A percentile compares a stretch with the other conserved stretches of the same genome.
These are phyloP conservation scores for Metschnikowia kofuensis DNA, from an alignment of 805 yeast genomes.

Conservation along the genomic window DNA sequence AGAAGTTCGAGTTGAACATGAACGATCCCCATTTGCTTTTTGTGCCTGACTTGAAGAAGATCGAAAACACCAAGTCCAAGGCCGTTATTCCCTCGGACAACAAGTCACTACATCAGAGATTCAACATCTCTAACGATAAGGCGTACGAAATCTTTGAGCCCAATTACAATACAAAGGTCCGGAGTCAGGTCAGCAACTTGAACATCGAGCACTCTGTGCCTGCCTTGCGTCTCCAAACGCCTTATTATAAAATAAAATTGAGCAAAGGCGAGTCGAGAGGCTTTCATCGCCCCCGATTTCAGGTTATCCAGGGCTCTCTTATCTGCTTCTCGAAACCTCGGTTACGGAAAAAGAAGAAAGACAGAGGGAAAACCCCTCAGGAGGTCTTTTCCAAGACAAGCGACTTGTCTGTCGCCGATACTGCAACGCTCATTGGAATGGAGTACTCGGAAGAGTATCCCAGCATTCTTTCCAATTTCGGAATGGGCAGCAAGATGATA, in stretches of 20 bases:
- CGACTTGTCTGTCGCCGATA: conserved; percentile 82
- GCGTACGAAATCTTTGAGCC: conserved; percentile 79
- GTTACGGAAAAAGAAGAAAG: conserved; percentile 81
- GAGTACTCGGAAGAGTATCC: conserved; percentile 94
- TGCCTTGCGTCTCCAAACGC: conserved; percentile 82
- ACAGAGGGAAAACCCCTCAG: conserved; percentile 74
- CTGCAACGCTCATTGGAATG: conserved; percentile 70
- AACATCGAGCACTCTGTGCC: conserved; percentile 90
- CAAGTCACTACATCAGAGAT: conserved; percentile 53
- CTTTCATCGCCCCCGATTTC: conserved; percentile 77
- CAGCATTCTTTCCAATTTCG: conserved; percentile 75
- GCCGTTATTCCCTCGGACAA: conserved; percentile 54
- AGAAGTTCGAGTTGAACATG: conserved; percentile 63
- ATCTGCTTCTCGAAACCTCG: conserved; percentile 75
- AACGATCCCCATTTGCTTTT: conserved; percentile 83
- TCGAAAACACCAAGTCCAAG: conserved; percentile 19
- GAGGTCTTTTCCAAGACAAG: conserved; percentile 69
- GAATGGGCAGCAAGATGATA: conserved; percentile 93
- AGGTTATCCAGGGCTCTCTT: conserved; percentile 71
- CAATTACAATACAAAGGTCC: conserved; percentile 85
- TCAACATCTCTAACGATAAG: conserved; percentile 84
- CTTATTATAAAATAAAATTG: conserved; percentile 80
- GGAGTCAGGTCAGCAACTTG: conserved; percentile 88
- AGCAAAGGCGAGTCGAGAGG: conserved; percentile 65
- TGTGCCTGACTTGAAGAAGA: conserved; percentile 39